Evolutionary conservation across 192 early-diverging fungal genomes (phyloP).

Genomic region (Entophlyctis luteolus): DNA sequence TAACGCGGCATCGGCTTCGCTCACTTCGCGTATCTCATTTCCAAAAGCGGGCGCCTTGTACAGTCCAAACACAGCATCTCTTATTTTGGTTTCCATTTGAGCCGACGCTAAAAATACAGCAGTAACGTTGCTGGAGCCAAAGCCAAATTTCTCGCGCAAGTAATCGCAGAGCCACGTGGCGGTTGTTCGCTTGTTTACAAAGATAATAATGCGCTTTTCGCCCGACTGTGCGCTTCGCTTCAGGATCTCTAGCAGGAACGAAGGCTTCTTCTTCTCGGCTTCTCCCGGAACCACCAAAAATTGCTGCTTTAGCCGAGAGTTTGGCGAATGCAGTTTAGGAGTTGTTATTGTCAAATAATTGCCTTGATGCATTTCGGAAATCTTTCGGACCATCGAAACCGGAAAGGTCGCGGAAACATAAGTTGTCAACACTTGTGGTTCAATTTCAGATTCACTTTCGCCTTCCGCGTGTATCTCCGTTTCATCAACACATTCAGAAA

Average conservation of each 20-base stretch:
- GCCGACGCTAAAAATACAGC: constrained; percentile 13
- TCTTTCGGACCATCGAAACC: constrained; percentile 57
- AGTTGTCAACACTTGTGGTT: constrained; percentile 22
- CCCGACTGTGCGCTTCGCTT: constrained; percentile 47
- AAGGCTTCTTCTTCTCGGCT: constrained; percentile 62
- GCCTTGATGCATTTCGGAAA: constrained; percentile 45
- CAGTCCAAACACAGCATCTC: constrained; percentile 11
- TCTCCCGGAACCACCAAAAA: constrained; percentile 69
- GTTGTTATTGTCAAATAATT: constrained; percentile 64
- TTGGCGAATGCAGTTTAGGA: constrained; percentile 71
- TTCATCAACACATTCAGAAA: constrained; percentile 26
- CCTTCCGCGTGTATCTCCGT: background rate
- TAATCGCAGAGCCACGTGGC: constrained; percentile 26
- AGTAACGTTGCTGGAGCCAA: background rate
- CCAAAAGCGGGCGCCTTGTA: background rate
- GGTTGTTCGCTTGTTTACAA: constrained; percentile 69
- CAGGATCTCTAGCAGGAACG: constrained; percentile 68
- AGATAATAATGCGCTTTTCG: constrained; percentile 73
- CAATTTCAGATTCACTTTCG: constrained; percentile 31
- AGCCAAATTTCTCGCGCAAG: constrained; percentile 20
- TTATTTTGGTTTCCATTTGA: constrained; percentile 5
- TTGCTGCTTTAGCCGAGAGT: constrained; percentile 69
- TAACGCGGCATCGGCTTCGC: background rate
- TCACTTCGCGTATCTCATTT: background rate
- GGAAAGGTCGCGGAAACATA: constrained; percentile 48